A percentile compares a stretch with the other conserved stretches of the same genome.
phyloP scores from a whole-genome alignment of 2,329 filamentous ascomycete genomes.

The Fusarium stilboides region DNA sequence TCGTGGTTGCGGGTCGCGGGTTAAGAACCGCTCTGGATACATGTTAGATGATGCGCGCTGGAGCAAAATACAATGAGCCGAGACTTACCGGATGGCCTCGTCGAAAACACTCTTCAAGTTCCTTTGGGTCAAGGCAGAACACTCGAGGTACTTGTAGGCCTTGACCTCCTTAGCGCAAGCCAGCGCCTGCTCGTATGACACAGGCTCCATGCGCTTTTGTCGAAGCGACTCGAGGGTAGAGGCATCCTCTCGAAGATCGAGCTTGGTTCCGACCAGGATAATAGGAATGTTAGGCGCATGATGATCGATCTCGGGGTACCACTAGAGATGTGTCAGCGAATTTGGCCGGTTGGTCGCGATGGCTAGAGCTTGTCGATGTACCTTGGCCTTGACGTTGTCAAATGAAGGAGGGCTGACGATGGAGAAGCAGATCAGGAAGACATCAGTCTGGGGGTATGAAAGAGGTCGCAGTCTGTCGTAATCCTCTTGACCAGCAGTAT shows the following conservation, averaged over 20 bases:
- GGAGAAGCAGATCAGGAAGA: slow-evolving; percentile 98
- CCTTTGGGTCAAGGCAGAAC: slow-evolving; percentile 94
- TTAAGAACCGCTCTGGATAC: slow-evolving; percentile 78
- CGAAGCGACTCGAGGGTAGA: slow-evolving; percentile 85
- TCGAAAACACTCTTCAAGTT: slow-evolving; percentile 99
- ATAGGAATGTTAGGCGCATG: slow-evolving; percentile 96
- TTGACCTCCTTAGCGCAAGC: slow-evolving; percentile 93
- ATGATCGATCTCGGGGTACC: slow-evolving; percentile 97
- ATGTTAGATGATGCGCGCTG: slow-evolving; percentile 23
- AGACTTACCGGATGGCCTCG: slow-evolving; percentile 92
- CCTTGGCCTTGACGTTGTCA: slow-evolving; percentile 99
- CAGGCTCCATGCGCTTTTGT: slow-evolving; percentile 96
- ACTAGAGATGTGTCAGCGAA: slow-evolving; percentile 67
- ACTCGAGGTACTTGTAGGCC: slow-evolving; percentile 98
- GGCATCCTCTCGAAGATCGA: slow-evolving; percentile 92
- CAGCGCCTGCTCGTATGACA: slow-evolving; percentile 93
- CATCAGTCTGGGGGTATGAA: slow-evolving; percentile 98
- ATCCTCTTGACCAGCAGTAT: slow-evolving; percentile 99
- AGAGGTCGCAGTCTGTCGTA: slow-evolving; percentile 95
- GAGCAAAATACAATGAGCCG: slow-evolving; percentile 24
- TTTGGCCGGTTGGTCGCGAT: slow-evolving; percentile 6
- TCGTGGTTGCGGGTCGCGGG: slow-evolving; percentile 69
- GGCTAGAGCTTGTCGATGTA: slow-evolving; percentile 60
- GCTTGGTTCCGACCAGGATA: slow-evolving; percentile 96
- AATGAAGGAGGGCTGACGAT: slow-evolving; percentile 98